These are phyloP conservation scores for Colletotrichum caudatum DNA, from an alignment of 2,329 filamentous ascomycete species.

Conservation along the genomic window DNA sequence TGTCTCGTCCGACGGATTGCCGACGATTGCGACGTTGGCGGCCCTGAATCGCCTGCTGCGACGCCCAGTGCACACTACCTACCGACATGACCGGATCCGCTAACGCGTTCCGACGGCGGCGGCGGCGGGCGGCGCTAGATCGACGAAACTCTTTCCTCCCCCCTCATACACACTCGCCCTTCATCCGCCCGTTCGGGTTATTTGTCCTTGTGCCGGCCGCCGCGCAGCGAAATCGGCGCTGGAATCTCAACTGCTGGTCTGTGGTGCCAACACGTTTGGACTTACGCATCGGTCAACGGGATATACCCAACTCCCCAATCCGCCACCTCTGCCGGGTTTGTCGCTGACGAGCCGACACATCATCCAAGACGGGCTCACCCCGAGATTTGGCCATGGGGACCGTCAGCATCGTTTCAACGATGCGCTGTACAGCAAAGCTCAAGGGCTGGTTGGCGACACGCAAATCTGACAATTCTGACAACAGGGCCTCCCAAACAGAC, in stretches of 20 bases:
- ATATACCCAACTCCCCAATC: neutral
- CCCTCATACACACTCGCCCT: neutral
- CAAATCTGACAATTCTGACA: conserved; percentile 17
- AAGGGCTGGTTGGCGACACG: neutral
- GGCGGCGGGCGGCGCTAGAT: conserved; percentile 8
- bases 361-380: conserved; percentile 6
- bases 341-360: conserved; percentile 10
- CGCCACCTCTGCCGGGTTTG: conserved; percentile 17
- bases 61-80: neutral
- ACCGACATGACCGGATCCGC: conserved; percentile 22
- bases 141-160: neutral
- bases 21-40: neutral
- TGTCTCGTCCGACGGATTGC: neutral
- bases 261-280: neutral
- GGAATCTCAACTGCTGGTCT: neutral
- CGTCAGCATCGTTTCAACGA: conserved; percentile 8
- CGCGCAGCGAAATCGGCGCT: conserved; percentile 31
- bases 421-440: conserved; percentile 14
- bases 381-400: conserved; percentile 11
- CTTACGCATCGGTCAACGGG: conserved; percentile 11
- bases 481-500: neutral
- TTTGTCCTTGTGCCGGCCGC: neutral
- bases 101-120: conserved; percentile 16
- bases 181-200: conserved; percentile 15
- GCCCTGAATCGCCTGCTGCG: neutral